phyloP scores from a whole-genome alignment of 1,284 basidiomycete species.

The Sanguinoderma infundibulare region DNA sequence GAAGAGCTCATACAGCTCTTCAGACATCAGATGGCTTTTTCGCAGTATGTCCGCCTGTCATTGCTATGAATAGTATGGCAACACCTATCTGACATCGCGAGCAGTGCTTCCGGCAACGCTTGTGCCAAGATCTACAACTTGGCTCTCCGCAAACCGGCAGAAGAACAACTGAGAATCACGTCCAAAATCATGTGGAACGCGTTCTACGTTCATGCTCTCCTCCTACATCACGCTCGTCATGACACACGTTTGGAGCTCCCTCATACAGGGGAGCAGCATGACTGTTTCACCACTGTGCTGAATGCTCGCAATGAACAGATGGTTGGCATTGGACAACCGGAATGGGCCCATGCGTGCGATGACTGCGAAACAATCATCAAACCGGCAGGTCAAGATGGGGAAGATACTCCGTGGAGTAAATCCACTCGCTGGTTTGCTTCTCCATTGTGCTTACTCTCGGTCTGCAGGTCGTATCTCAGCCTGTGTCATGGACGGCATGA shows the following conservation, averaged over 20 bases:
- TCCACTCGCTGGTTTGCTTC: too few relatives aligned
- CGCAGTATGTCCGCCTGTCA: not conserved
- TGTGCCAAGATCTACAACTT: not conserved
- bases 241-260: not conserved
- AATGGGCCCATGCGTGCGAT: slow-evolving; percentile 29
- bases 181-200: not conserved
- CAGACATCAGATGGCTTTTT: not conserved
- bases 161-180: not conserved
- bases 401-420: not conserved
- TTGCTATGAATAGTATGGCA: too few relatives aligned
- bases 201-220: slow-evolving; percentile 1
- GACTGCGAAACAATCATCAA: slow-evolving; percentile 9
- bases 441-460: too few relatives aligned
- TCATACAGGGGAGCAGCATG: not conserved
- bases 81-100: too few relatives aligned
- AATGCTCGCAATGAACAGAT: not conserved
- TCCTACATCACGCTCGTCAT: not conserved
- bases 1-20: not conserved
- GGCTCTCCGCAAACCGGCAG: not conserved
- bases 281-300: not conserved
- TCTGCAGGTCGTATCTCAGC: slow-evolving; percentile 14
- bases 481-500: slow-evolving; percentile 37
- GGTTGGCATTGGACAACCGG: not conserved
- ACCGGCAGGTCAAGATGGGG: not conserved
- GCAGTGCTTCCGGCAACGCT: not conserved